Base-by-base conservation (phyloP, 345 rosid genomes). In the Eucalyptus brandiana region DNA sequence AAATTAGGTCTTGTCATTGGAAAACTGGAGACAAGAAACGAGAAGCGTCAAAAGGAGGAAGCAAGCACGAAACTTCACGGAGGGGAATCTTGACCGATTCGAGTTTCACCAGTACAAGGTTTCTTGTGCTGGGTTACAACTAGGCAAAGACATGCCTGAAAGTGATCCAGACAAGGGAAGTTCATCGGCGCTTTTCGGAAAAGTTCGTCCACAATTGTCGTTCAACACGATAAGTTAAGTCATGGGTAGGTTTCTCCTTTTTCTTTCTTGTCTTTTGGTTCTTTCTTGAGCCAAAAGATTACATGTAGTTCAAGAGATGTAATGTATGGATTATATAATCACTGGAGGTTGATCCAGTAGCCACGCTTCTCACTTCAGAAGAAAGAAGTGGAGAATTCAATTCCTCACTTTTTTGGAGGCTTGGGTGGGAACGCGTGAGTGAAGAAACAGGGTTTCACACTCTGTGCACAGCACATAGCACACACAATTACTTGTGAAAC, bases 361-460 rank as follows among this genome's bases (percentile, higher is more conserved):
- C 13, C 13, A 56, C 1, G 3, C 6, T 56, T 23, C 62, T 56
- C 14, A 56, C 30, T 56, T 56, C 6, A 26, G 3, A 26, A 56
- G 6, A 56, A 24, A 23, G 6, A 56, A 11, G 62, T 56, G 30
- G 14, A 56, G 1, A 24, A 23, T 56, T 56, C 30, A 1, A 23
- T 23, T 56, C 30, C 30, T 11, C 30, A 24, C 12, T 56, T 56
- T 56, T 13, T 56, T 13, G 0, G 14, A 56, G 62, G 6, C 30
- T 56, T 24, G 62, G 30, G 13, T 56, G 13, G 2, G 14, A 1
- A 56, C 14, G 2, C 62, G 0, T 56, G 62, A 2, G 28, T 56
- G 3, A 23, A 0, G 0, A 56, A 56, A 10, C 3, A 56, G 1
- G 62, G 62, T 9, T 24, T 56, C 28, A 24, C 62, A 24, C 28